These are phyloP conservation scores for Piloderma croceum DNA, from an alignment of 768 basidiomycete genomes.

Conservation along the genomic window DNA sequence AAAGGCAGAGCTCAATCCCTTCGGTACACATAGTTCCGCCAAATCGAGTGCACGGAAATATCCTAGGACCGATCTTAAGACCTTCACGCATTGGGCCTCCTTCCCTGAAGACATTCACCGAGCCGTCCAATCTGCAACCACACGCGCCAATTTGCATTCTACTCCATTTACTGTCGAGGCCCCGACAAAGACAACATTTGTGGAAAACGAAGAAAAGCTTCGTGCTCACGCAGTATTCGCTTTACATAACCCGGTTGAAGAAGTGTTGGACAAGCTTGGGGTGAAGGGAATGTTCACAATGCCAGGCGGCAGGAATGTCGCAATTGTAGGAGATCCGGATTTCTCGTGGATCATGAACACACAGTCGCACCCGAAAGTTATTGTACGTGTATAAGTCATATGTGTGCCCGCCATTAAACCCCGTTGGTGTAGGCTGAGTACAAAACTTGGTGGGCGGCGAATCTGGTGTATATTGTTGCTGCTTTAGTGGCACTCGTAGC, in stretches of 20 bases:
- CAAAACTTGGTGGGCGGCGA: no score
- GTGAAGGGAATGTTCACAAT: slow-evolving; percentile 11
- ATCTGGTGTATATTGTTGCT: slow-evolving; percentile 9
- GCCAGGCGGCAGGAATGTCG: slow-evolving; percentile 7
- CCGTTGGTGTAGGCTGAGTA: slow-evolving; percentile 12
- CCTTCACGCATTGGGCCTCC: slow-evolving; percentile 12
- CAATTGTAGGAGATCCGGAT: slow-evolving; percentile 9
- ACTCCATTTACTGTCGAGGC: slow-evolving; percentile 4
- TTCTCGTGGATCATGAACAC: slow-evolving; percentile 10
- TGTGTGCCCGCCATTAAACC: slow-evolving; percentile 3
- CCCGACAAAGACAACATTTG: no score
- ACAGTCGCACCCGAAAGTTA: slow-evolving; percentile 10
- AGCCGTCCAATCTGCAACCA: no score
- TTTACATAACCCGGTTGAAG: slow-evolving; percentile 8
- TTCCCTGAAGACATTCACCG: slow-evolving; percentile 8
- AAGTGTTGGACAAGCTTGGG: slow-evolving; percentile 9
- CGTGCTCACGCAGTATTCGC: slow-evolving; percentile 4
- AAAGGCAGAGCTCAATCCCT: slow-evolving; percentile 3
- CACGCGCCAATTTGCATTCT: slow-evolving; percentile 6
- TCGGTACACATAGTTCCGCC: slow-evolving; percentile 1
- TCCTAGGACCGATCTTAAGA: no score
- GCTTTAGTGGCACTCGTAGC: slow-evolving; percentile 5
- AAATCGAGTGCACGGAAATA: slow-evolving; percentile 4
- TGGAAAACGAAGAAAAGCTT: slow-evolving; percentile 4
- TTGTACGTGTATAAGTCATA: slow-evolving; percentile 7